Conservation (phyloP, 1,284 basidiomycete genomes). For the Peniophora sp. region DNA sequence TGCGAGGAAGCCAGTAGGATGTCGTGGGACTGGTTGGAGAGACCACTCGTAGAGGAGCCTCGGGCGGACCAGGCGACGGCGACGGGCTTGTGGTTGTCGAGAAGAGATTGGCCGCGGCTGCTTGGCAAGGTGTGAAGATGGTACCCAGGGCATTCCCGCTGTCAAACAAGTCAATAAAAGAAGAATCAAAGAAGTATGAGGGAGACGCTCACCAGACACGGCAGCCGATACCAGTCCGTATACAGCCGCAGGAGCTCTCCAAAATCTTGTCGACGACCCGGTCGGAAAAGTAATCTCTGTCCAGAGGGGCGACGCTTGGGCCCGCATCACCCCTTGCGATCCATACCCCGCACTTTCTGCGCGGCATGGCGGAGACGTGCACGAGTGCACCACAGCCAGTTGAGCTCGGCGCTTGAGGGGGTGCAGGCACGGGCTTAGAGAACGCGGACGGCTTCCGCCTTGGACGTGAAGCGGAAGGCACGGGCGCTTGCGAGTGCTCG, state of each 20-base stretch:
- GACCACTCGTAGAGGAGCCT: not conserved
- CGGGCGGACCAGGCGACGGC: slow-evolving; percentile 7
- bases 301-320: slow-evolving; percentile 40
- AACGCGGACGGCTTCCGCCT: not conserved
- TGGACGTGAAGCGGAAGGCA: slow-evolving; percentile 7
- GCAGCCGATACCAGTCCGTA: slow-evolving; percentile 58
- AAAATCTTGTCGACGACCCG: slow-evolving; percentile 38
- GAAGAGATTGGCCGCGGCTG: slow-evolving; percentile 44
- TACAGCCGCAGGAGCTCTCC: slow-evolving; percentile 51
- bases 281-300: slow-evolving; percentile 46
- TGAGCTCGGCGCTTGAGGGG: slow-evolving; percentile 15
- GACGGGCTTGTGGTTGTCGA: slow-evolving; percentile 14
- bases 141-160: slow-evolving; percentile 61
- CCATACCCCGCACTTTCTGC: slow-evolving; percentile 45
- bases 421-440: not conserved
- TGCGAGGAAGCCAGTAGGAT: slow-evolving; percentile 8
- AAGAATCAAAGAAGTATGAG: slow-evolving; percentile 6
- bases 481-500: slow-evolving; percentile 2
- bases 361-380: slow-evolving; percentile 44
- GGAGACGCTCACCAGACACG: slow-evolving; percentile 42
- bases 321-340: slow-evolving; percentile 42
- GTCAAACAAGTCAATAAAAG: slow-evolving; percentile 6
- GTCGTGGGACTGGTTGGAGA: not conserved
- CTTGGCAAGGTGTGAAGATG: slow-evolving; percentile 50
- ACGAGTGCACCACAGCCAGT: slow-evolving; percentile 58